Evolutionary conservation across 176 grass and related monocot species (phyloP), one percentile per base, ranked within the genome.

Genomic region (Cenchrus purpureus): DNA sequence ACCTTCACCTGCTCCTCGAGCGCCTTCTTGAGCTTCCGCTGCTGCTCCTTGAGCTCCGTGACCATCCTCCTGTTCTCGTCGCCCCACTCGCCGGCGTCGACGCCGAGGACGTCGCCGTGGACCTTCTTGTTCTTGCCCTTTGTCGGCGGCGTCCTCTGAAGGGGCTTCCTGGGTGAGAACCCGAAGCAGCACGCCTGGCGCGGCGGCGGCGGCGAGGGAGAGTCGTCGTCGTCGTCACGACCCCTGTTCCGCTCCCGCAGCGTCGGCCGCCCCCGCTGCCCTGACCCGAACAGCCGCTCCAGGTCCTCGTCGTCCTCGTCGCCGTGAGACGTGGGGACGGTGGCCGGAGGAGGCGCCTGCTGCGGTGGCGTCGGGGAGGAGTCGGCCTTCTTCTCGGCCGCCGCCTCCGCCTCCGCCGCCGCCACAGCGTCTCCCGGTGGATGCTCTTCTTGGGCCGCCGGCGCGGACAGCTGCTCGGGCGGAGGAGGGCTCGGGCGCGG

Each of bases 1-100:
- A 91, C 84, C 87, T 89, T 91, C 20, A 88, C 93, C 85, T 98
- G 97, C 79, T 98, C 88, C 77, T 94, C 79, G 12, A 98, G 84
- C 32, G 74, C 91, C 97, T 94, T 94, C 78, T 94, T 92, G 76
- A 98, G 83, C 59, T 92, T 88, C 57, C 83, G 76, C 81, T 91
- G 91, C 73, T 98, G 87, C 85, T 94, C 91, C 87, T 86, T 94
- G 61, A 95, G 83, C 74, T 87, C 90, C 28, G 74, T 45, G 14
- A 61, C 74, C 54, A 97, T 81, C 62, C 54, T 77, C 82, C 65
- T 74, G 84, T 81, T 88, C 83, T 86, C 87, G 69, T 89, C 85
- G 55, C 75, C 92, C 92, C 92, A 94, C 72, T 94, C 89, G n/a
- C 73, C 75, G 46, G 69, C 49, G 56, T 82, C 71, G 66, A 83